These are phyloP conservation scores for Cladosporium oxysporum DNA, from an alignment of 2,329 filamentous ascomycete species.

Conservation along the genomic window DNA sequence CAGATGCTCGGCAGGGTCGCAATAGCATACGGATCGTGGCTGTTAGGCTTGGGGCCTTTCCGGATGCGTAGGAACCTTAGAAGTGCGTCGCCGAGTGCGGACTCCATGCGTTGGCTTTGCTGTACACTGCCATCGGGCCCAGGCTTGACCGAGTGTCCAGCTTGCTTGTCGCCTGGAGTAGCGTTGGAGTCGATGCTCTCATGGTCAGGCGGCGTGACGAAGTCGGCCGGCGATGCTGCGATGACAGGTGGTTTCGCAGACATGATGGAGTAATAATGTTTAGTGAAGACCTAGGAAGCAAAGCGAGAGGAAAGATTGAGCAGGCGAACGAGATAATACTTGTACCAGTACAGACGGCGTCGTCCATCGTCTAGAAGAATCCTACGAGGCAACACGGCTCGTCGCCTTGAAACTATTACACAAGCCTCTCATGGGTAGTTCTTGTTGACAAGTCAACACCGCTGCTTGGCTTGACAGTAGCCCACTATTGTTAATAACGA, in stretches of 20 bases:
- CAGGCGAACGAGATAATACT: background rate
- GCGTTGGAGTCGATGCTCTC: background rate
- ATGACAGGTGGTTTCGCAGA: background rate
- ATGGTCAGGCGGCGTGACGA: background rate
- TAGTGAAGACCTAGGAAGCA: background rate
- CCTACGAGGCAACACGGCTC: background rate
- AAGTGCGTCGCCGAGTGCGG: background rate
- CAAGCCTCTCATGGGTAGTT: background rate
- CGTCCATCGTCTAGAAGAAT: background rate
- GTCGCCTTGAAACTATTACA: background rate
- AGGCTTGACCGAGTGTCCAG: background rate
- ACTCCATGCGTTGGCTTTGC: background rate
- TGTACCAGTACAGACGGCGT: background rate
- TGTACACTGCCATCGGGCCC: background rate
- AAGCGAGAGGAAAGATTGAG: background rate
- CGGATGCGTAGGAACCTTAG: background rate
- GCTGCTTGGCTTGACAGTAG: background rate
- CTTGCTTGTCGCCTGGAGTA: background rate
- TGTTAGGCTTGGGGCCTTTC: background rate
- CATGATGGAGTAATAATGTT: background rate
- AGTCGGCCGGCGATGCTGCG: background rate
- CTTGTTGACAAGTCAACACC: background rate
- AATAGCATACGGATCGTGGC: slow-evolving; percentile 3
- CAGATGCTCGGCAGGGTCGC: slow-evolving; percentile 3
- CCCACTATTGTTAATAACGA: background rate